Evolutionary conservation across 345 rosid species (phyloP), one percentile per base, ranked within the genome.

Genomic region (Noccaea caerulescens): DNA sequence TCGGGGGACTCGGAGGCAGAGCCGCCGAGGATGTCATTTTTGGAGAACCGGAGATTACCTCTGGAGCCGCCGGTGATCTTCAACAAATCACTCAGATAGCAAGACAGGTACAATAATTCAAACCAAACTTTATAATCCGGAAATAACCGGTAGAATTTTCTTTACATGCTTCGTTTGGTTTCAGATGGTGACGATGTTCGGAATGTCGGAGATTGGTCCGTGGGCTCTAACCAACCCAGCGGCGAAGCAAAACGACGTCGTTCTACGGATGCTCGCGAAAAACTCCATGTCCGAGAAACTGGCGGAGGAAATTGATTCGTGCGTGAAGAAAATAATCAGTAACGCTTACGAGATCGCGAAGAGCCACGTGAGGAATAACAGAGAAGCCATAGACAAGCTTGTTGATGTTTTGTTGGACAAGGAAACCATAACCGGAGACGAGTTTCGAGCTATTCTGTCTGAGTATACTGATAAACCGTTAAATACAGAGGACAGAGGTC

Each of bases 151-250:
- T 11, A 2, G 3, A 30, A 11, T 13, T 42, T 6, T 54, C 43
- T 67, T 14, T 27, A 27, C 30, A 67, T 58, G 23, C 0, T 54
- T 45, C 4, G 18, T n/a, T 45, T 46, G 39, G 61, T 53, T 41
- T 38, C 80, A 86, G 90, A 90, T 86, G 92, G 97, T 90, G 49
- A 90, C 90, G 5, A 86, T 57, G 81, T 86, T 77, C 68, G 94
- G 94, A 18, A 88, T 88, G 95, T 88, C 92, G 0, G 89, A 85
- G 47, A 82, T 87, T 10, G 95, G 97, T 10, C 95, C 91, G 0
- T 84, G 90, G 97, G 57, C 84, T 1, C 38, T 87, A 72, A 85
- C 66, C 0, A 88, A 88, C 27, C 89, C 91, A 12, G 58, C 85
- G 43, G 79, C 36, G 5, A 84, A 80, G 30, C 81, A 86, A 51